Evolutionary conservation across 306 rosid genomes (phyloP), one percentile per base, ranked within the genome.

Genomic region (Oxytropis ochrocephala): DNA sequence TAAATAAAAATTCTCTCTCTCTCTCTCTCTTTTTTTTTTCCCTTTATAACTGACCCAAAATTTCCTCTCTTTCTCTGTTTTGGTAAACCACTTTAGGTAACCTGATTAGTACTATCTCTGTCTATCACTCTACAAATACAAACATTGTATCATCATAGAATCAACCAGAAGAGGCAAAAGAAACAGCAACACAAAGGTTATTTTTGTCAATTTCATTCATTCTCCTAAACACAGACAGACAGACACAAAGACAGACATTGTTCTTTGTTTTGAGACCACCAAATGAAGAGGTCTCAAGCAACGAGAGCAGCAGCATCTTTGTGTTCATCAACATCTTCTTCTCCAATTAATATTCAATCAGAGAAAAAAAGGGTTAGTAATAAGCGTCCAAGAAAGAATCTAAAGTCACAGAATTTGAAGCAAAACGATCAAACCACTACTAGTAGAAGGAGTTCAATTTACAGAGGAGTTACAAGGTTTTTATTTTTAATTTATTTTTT

Each of bases 391-490:
- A 77, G 69, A 10, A 86, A 43, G 41, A 82, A 39, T 60, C 76
- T 58, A 5, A 80, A 76, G 49, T 8, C 76, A 61, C 58, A 73
- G 36, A 78, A 84, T 43, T 75, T 79, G 21, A 61, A 80, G 38
- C 81, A 38, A 2, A 38, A 58, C 55, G 54, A 41, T 53, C 67
- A 71, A 46, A 52, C 62, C 16, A 36, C 76, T 11, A 47, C 14
- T 0, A 12, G 71, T 11, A 77, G 87, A 56, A 86, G 97, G 84
- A 92, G 95, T 82, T 92, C 97, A 43, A 74, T 89, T 72, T 89
- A 92, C 83, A 92, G 96, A 84, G 97, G 97, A 65, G 97, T 92
- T 60, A 92, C 97, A 44, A 95, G 92, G 97, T 87, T 42, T 38
- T 38, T 38, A 8, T 38, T 56, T 56, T 57, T 4, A 52, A 73